Conservation (phyloP, 768 basidiomycete genomes). For the Mycena maculata region DNA sequence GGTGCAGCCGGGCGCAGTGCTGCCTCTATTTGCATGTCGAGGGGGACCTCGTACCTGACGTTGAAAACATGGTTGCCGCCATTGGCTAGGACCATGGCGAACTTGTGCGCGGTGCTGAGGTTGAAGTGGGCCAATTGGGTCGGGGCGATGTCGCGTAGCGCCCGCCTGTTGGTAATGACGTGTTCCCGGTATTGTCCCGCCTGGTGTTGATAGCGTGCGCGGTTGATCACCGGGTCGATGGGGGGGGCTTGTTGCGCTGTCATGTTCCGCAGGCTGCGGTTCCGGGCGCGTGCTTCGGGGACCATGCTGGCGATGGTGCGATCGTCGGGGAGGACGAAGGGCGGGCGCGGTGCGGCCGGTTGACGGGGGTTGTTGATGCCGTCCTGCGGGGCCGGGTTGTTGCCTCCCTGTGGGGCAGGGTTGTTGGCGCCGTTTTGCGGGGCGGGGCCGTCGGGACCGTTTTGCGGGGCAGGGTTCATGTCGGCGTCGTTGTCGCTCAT, state of each 20-base stretch:
- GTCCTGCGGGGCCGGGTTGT: no score
- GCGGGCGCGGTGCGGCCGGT: no score
- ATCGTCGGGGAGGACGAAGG: no score
- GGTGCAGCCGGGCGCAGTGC: no score
- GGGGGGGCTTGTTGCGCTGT: neutral
- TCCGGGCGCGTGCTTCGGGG: neutral
- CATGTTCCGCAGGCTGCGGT: neutral
- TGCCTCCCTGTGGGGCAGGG: no score
- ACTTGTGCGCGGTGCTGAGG: neutral
- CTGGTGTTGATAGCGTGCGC: neutral
- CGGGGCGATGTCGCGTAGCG: neutral
- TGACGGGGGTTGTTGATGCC: no score
- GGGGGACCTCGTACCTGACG: no score
- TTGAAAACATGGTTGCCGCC: slow-evolving; percentile 20
- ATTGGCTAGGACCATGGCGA: neutral
- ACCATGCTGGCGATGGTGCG: neutral
- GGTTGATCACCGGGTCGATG: neutral
- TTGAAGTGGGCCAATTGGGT: neutral
- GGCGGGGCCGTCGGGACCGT: no score
- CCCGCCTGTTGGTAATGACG: neutral
- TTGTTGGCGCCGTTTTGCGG: no score
- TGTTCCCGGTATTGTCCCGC: neutral
- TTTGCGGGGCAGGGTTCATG: no score
- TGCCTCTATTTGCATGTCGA: no score
- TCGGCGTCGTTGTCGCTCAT: no score